Evolutionary conservation across 2,329 filamentous ascomycete species (phyloP).

Genomic region (Aureobasidium melanogenum): DNA sequence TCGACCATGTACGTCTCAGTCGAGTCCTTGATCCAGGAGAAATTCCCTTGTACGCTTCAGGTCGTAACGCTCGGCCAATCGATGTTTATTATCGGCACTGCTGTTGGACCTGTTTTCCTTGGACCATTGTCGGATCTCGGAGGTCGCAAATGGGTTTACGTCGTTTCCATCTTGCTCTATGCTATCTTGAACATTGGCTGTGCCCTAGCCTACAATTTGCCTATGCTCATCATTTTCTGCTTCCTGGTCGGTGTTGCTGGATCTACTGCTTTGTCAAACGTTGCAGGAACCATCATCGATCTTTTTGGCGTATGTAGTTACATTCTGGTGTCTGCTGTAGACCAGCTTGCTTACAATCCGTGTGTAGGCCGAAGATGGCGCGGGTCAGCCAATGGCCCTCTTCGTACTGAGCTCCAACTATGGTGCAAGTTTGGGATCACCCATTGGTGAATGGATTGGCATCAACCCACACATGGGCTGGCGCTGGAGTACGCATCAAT

Average conservation of each 20-base stretch:
- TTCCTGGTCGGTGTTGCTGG: conserved; percentile 13
- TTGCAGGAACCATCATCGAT: conserved; percentile 14
- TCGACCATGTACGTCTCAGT: conserved; percentile 9
- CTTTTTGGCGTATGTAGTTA: neutral
- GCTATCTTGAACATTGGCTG: conserved; percentile 7
- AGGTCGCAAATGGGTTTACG: conserved; percentile 11
- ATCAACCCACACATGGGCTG: conserved; percentile 30
- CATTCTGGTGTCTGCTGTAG: neutral
- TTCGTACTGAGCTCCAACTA: conserved; percentile 27
- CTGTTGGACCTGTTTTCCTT: conserved; percentile 11
- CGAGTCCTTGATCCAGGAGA: neutral
- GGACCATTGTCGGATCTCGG: conserved; percentile 10
- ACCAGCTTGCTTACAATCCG: neutral
- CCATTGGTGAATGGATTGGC: conserved; percentile 25
- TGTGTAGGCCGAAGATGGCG: conserved; percentile 16
- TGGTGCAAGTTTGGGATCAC: conserved; percentile 23
- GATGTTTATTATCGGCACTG: conserved; percentile 11
- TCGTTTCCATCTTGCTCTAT: conserved; percentile 6
- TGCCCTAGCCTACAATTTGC: conserved; percentile 11
- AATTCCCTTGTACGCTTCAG: conserved; percentile 3
- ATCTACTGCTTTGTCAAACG: conserved; percentile 13
- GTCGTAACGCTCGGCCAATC: conserved; percentile 10
- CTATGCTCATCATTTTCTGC: conserved; percentile 14
- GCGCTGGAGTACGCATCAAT: conserved; percentile 34
- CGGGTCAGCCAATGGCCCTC: conserved; percentile 21